Conservation (phyloP, 345 rosid genomes). For the Triadica sebifera region DNA sequence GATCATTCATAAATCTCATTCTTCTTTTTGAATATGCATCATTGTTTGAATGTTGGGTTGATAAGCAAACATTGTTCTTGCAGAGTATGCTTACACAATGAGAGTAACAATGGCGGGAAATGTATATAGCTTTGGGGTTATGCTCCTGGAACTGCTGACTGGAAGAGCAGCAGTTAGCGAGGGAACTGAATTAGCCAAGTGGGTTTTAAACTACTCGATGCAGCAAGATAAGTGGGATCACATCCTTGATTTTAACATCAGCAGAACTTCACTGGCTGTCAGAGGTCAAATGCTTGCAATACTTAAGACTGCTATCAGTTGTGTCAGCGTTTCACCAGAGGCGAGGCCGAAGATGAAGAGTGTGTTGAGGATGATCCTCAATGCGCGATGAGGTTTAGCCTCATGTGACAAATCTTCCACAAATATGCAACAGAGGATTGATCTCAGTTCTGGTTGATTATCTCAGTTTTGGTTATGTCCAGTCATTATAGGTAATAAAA, state of each 20-base stretch:
- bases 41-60: background rate
- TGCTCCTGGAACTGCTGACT: constrained; percentile 75
- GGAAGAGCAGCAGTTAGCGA: constrained; percentile 72
- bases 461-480: constrained; percentile 3
- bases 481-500: background rate
- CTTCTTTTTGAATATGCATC: background rate
- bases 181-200: constrained; percentile 76
- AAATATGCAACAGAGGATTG: constrained; percentile 4
- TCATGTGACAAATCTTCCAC: background rate
- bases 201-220: constrained; percentile 51
- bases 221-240: constrained; percentile 50
- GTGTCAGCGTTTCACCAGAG: constrained; percentile 60
- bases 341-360: constrained; percentile 86
- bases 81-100: constrained; percentile 97
- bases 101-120: constrained; percentile 82
- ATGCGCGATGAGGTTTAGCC: constrained; percentile 41
- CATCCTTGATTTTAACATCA: constrained; percentile 65
- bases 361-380: constrained; percentile 65
- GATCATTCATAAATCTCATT: background rate
- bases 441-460: constrained; percentile 4
- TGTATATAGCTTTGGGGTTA: constrained; percentile 75
- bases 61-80: background rate
- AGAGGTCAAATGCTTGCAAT: constrained; percentile 76
- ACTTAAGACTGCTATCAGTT: constrained; percentile 67
- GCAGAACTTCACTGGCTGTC: constrained; percentile 50